Conservation (phyloP, 306 rosid genomes). For the Quercus dentata region DNA sequence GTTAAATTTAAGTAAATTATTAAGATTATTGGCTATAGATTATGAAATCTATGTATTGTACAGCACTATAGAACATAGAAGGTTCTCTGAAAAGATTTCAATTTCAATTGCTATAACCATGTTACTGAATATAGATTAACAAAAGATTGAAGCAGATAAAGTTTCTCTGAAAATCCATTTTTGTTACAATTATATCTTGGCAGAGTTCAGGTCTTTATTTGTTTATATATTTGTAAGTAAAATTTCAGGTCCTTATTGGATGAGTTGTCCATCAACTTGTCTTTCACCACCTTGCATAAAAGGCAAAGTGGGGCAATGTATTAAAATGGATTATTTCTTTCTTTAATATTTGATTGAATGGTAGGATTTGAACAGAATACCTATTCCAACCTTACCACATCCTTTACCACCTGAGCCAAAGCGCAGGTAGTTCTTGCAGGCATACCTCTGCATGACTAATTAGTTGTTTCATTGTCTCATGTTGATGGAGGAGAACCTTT, state of each 20-base stretch:
- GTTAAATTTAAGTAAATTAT: not conserved
- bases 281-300: too few relatives aligned
- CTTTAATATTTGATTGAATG: not conserved
- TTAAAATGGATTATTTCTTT: not conserved
- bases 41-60: not conserved
- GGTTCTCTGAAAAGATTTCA: too few relatives aligned
- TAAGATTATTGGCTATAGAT: not conserved
- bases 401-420: not conserved
- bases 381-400: not conserved
- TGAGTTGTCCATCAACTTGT: too few relatives aligned
- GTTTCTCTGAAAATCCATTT: too few relatives aligned
- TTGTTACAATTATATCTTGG: too few relatives aligned
- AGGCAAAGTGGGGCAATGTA: too few relatives aligned
- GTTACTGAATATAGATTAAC: too few relatives aligned
- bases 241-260: too few relatives aligned
- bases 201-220: too few relatives aligned
- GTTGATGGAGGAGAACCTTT: not conserved
- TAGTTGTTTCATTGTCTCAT: not conserved
- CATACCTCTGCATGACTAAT: not conserved
- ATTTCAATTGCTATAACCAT: too few relatives aligned
- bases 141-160: too few relatives aligned
- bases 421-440: not conserved
- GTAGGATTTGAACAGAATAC: not conserved
- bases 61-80: not conserved
- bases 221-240: too few relatives aligned